Evolutionary conservation across 495 filamentous ascomycete species (phyloP), one percentile per base, ranked within the genome.

Genomic region (Cercophora newfieldiana): DNA sequence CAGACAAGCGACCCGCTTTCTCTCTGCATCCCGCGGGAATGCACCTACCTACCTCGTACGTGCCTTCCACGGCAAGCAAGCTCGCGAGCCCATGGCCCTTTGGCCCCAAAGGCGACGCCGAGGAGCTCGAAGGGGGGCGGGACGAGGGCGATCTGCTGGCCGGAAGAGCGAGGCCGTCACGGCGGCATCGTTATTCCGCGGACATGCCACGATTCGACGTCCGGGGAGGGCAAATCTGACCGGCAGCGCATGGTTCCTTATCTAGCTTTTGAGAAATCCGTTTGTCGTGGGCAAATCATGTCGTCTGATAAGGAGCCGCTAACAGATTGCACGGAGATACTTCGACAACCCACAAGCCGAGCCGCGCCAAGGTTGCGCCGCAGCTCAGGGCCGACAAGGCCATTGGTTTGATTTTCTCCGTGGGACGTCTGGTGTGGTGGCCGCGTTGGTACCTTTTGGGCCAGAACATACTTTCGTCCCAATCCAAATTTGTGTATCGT

Each of bases 221-320:
- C 37, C 47, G 18, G 59, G 37, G 44, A 61, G 30, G 37, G 59
- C 22, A 51, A 49, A 29, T 51, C 5, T 28, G 25, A 22, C 33
- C 59, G 47, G 25, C 47, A 26, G 59, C 24, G 59, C 30, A 49
- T 37, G 47, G 1, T 61, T 25, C 64, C 72, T 73, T 75, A 75
- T 75, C 72, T 56, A 53, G 64, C 19, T 67, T n/a, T 61, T 55
- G 62, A 48, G 59, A 61, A 59, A 55, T 22, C 56, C 66, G 53
- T 60, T 30, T 69, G 50, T 50, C 56, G 26, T 50, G n/a, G 48
- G 49, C 67, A 65, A 71, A 71, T 69, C 72, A 67, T 66, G 61
- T 26, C 47, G 53, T 25, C 28, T 69, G 72, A 75, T 75, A 75
- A 75, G 71, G 54, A 29, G 67, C 57, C 67, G 66, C 64, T 66